Percentiles rank a stretch among this genome's conserved stretches.
These are phyloP conservation scores for Pezicula carpinea DNA, from an alignment of 2,329 filamentous ascomycete species.

Conservation along the genomic window DNA sequence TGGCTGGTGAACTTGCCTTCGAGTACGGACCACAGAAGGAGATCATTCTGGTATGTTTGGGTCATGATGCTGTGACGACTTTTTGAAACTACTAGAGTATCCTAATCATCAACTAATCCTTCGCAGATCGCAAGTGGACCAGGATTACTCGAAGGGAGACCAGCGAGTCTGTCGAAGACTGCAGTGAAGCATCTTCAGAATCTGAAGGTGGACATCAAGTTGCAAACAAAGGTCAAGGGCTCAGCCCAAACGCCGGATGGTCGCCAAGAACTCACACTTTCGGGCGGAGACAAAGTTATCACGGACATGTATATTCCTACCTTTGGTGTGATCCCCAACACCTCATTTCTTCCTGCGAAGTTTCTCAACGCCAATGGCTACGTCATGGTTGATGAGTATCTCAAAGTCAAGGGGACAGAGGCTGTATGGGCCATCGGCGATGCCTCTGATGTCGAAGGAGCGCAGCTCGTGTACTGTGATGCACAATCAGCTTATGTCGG, in stretches of 20 bases:
- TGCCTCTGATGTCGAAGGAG: slow-evolving; percentile 17
- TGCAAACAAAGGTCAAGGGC: slow-evolving; percentile 36
- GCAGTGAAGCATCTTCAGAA: slow-evolving; percentile 40
- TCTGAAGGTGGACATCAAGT: slow-evolving; percentile 46
- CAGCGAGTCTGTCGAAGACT: slow-evolving; percentile 16
- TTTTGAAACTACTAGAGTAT: background rate
- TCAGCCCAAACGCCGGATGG: slow-evolving; percentile 35
- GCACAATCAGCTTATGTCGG: slow-evolving; percentile 19
- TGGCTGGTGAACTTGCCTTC: slow-evolving; percentile 28
- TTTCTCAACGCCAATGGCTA: slow-evolving; percentile 42
- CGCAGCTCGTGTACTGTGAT: slow-evolving; percentile 16
- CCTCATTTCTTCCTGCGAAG: slow-evolving; percentile 43
- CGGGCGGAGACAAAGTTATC: slow-evolving; percentile 40
- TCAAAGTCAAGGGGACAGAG: slow-evolving; percentile 39
- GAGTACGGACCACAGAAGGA: slow-evolving; percentile 24
- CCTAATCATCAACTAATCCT: background rate
- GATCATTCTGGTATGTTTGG: slow-evolving; percentile 19
- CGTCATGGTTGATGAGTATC: slow-evolving; percentile 46
- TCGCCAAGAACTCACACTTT: slow-evolving; percentile 45
- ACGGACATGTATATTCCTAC: slow-evolving; percentile 55
- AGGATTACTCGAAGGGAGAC: slow-evolving; percentile 17
- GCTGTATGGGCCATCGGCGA: slow-evolving; percentile 26
- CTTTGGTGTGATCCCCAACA: slow-evolving; percentile 51
- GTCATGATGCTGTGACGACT: slow-evolving; percentile 17
- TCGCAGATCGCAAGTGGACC: slow-evolving; percentile 28